Percentiles rank a stretch among this genome's conserved stretches.
Evolutionary conservation across 257 asterid species (phyloP).

Genomic region (Scutellaria barbata): DNA sequence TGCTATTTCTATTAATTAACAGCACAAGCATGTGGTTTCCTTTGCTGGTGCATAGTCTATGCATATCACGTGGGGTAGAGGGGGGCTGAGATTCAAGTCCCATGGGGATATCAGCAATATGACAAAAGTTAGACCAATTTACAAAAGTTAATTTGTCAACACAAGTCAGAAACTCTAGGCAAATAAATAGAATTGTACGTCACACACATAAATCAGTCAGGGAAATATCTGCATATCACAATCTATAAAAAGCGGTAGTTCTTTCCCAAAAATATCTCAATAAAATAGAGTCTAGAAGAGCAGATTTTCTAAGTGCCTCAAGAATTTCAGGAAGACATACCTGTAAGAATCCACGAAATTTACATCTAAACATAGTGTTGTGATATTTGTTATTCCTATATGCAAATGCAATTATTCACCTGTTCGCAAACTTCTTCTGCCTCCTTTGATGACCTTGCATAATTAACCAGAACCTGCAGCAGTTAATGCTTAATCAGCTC

Average conservation of each 20-base stretch:
- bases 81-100: slow-evolving; percentile 1
- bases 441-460: slow-evolving; percentile 92
- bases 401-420: slow-evolving; percentile 44
- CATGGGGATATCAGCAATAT: slow-evolving; percentile 5
- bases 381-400: neutral
- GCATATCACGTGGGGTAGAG: neutral
- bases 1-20: slow-evolving; percentile 2
- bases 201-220: neutral
- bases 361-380: neutral
- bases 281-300: neutral
- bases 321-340: slow-evolving; percentile 1
- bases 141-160: slow-evolving; percentile 3
- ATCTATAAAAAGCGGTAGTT: neutral
- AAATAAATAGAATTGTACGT: neutral
- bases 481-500: slow-evolving; percentile 33
- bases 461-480: slow-evolving; percentile 88
- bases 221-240: neutral
- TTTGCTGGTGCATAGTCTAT: neutral
- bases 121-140: slow-evolving; percentile 11
- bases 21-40: neutral
- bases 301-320: slow-evolving; percentile 1
- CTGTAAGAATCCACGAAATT: neutral
- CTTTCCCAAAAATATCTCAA: neutral
- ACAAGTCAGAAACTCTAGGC: neutral
- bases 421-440: slow-evolving; percentile 89